Conservation (phyloP, 169 alveolate species). For the Babesia ovis region DNA sequence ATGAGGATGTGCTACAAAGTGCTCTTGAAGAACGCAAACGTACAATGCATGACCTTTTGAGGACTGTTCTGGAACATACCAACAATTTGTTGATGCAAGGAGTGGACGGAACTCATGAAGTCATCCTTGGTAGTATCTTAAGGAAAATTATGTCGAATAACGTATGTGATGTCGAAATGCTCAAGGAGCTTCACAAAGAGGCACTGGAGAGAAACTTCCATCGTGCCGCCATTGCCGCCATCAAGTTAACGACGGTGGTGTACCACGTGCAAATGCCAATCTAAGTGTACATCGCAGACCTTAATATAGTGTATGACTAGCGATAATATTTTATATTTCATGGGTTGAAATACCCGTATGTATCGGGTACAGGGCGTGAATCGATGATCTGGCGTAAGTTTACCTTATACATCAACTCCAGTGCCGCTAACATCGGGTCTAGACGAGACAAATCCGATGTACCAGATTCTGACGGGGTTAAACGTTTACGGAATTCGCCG, state of each 20-base stretch:
- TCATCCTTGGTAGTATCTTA: constrained; percentile 15
- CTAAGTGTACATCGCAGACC: not conserved
- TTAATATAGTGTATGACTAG: not conserved
- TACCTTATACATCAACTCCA: constrained; percentile 51
- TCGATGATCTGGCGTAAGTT: constrained; percentile 57
- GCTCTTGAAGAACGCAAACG: not conserved
- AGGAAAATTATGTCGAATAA: not conserved
- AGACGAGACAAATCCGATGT: not conserved
- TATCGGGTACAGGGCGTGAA: constrained; percentile 59
- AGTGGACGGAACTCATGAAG: not conserved
- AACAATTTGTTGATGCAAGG: constrained; percentile 16
- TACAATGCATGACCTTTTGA: constrained; percentile 5
- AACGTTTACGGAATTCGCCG: constrained; percentile 14
- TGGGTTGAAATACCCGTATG: constrained; percentile 49
- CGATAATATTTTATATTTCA: not conserved
- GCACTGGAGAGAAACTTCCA: constrained; percentile 17
- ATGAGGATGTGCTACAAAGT: not conserved
- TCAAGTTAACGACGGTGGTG: constrained; percentile 6
- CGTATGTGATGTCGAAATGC: not conserved
- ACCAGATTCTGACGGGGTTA: not conserved
- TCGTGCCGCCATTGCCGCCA: constrained; percentile 5
- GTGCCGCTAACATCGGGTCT: constrained; percentile 51
- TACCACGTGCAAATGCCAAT: not conserved
- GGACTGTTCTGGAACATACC: not conserved
- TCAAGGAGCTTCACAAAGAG: not conserved